These are phyloP conservation scores for Pleurotus salmoneostramineus DNA, from an alignment of 768 basidiomycete genomes.

Conservation along the genomic window DNA sequence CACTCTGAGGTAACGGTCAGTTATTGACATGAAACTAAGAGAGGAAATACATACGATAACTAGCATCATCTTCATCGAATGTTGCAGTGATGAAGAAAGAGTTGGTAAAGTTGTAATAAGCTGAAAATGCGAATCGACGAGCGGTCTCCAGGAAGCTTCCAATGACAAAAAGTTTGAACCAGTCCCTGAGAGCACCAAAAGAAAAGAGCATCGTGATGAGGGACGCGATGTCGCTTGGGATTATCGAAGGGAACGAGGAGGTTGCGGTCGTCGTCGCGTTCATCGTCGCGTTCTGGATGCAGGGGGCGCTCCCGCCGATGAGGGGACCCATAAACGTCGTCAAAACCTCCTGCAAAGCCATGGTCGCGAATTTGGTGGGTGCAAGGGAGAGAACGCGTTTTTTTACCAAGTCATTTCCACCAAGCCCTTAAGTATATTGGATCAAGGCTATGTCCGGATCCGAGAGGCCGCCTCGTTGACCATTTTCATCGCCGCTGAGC, in stretches of 20 bases:
- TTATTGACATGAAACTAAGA: neutral
- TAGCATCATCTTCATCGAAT: conserved; percentile 55
- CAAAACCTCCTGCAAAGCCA: conserved; percentile 1
- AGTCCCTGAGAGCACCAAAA: conserved; percentile 53
- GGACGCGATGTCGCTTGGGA: conserved; percentile 23
- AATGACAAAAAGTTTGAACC: conserved; percentile 58
- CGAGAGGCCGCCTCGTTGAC: no score
- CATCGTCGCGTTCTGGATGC: neutral
- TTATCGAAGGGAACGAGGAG: conserved; percentile 14
- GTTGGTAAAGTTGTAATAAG: conserved; percentile 40
- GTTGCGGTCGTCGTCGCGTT: conserved; percentile 1
- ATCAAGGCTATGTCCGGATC: neutral
- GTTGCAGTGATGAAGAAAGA: conserved; percentile 61
- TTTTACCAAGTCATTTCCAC: no score
- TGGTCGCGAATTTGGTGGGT: neutral
- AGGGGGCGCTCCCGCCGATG: neutral
- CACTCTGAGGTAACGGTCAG: conserved; percentile 35
- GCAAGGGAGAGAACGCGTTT: no score
- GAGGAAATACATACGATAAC: conserved; percentile 40
- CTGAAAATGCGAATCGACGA: conserved; percentile 39
- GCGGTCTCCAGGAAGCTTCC: conserved; percentile 59
- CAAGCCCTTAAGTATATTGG: neutral
- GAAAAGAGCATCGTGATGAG: conserved; percentile 45
- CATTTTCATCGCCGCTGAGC: neutral
- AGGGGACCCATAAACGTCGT: neutral